phyloP scores from a whole-genome alignment of 106 monocot genomes.

The Dactylorhiza incarnata region DNA sequence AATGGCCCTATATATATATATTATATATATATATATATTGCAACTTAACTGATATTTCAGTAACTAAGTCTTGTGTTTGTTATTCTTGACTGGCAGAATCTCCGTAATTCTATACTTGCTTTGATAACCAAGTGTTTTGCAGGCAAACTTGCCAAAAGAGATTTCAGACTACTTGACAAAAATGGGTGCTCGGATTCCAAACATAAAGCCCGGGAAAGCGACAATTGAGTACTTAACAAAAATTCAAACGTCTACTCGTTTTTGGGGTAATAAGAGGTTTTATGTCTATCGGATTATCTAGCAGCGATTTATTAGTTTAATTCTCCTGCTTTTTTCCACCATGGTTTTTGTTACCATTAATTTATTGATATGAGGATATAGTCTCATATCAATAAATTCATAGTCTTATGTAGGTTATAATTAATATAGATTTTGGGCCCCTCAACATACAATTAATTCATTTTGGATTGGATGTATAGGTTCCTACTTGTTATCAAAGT shows the following conservation, averaged over 20 bases:
- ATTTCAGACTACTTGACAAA: conserved; percentile 97
- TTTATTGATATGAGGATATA: not conserved
- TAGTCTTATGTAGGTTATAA: too few relatives aligned
- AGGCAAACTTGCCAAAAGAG: conserved; percentile 97
- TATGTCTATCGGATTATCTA: not conserved
- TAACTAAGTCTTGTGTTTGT: too few relatives aligned
- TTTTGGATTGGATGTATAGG: too few relatives aligned
- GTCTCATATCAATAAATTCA: too few relatives aligned
- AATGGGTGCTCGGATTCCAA: conserved; percentile 94
- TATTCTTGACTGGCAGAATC: not conserved
- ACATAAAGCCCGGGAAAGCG: conserved; percentile 85
- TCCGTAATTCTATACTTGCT: not conserved
- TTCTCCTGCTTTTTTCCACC: not conserved
- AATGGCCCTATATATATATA: too few relatives aligned
- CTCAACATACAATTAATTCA: too few relatives aligned
- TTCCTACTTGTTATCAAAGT: too few relatives aligned
- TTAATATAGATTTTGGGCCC: too few relatives aligned
- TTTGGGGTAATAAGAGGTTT: conserved; percentile 61
- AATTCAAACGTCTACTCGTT: conserved; percentile 94
- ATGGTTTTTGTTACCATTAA: not conserved
- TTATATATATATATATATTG: too few relatives aligned
- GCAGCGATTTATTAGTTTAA: not conserved
- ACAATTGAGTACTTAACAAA: conserved; percentile 89
- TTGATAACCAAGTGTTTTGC: conserved; percentile 8
- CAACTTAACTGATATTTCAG: too few relatives aligned